These are phyloP conservation scores for Cubamyces lactineus DNA, from an alignment of 768 basidiomycete genomes.

Conservation along the genomic window DNA sequence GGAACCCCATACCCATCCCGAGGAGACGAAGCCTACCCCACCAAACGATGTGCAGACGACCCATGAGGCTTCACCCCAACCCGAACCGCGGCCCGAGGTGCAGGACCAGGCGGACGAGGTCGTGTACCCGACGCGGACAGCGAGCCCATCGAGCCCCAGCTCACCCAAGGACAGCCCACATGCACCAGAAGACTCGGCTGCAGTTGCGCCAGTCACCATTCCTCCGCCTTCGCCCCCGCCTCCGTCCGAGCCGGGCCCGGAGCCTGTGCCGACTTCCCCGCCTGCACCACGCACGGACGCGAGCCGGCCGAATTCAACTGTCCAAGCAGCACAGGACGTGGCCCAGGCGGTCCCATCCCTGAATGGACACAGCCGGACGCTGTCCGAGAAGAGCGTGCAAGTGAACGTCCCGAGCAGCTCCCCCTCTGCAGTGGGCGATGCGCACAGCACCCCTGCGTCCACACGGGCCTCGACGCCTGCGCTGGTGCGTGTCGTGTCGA, in stretches of 20 bases:
- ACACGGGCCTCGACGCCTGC: conserved; percentile 24
- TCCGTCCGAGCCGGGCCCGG: conserved; percentile 7
- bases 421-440: background rate
- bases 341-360: background rate
- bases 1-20: background rate
- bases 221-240: conserved; percentile 2
- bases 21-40: background rate
- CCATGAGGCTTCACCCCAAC: too few relatives aligned
- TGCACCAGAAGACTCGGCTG: background rate
- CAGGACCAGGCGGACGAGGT: background rate
- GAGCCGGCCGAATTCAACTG: background rate
- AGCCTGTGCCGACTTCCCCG: conserved; percentile 7
- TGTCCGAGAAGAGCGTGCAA: conserved; percentile 23
- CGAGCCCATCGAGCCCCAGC: conserved; percentile 1
- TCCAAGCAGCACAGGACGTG: background rate
- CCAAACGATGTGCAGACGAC: too few relatives aligned
- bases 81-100: background rate
- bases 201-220: background rate
- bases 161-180: background rate
- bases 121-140: background rate
- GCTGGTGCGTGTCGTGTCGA: conserved; percentile 24
- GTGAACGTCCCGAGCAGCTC: background rate
- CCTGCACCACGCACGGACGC: conserved; percentile 7
- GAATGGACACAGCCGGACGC: conserved; percentile 7
- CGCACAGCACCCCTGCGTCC: conserved; percentile 14